Evolutionary conservation across 345 rosid species (phyloP).

Genomic region (Rhodomyrtus tomentosa): DNA sequence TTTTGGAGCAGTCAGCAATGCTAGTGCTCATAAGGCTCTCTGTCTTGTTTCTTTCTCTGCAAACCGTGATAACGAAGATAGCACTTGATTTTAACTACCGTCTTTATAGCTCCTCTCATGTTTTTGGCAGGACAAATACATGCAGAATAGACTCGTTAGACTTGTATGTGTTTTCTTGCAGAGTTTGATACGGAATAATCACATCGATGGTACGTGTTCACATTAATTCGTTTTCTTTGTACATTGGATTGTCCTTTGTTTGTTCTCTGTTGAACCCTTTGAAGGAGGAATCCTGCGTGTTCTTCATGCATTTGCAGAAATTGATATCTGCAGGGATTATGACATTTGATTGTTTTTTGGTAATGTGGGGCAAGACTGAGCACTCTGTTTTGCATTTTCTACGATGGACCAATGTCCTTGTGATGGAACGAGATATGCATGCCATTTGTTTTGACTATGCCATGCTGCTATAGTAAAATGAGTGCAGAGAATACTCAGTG

Average conservation of each 20-base stretch:
- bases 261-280: background rate
- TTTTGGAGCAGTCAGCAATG: background rate
- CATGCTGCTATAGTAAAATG: background rate
- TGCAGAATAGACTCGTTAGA: conserved; percentile 98
- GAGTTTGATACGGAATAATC: conserved; percentile 81
- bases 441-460: background rate
- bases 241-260: background rate
- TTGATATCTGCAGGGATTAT: background rate
- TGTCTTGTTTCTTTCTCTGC: background rate
- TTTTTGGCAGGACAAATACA: conserved; percentile 83
- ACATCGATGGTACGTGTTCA: conserved; percentile 51
- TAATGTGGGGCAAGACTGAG: background rate
- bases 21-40: background rate
- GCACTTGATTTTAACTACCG: background rate
- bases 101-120: background rate
- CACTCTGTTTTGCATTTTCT: background rate
- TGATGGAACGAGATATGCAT: background rate
- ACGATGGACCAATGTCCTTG: background rate
- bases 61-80: background rate
- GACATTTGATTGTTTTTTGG: background rate
- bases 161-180: conserved; percentile 98
- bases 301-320: background rate
- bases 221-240: background rate
- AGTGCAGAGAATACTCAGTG: background rate
- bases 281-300: background rate